A percentile compares a stretch with the other conserved stretches of the same genome.
phyloP scores from a whole-genome alignment of 2,329 filamentous ascomycete genomes.

The Atkinsonella hypoxylon region DNA sequence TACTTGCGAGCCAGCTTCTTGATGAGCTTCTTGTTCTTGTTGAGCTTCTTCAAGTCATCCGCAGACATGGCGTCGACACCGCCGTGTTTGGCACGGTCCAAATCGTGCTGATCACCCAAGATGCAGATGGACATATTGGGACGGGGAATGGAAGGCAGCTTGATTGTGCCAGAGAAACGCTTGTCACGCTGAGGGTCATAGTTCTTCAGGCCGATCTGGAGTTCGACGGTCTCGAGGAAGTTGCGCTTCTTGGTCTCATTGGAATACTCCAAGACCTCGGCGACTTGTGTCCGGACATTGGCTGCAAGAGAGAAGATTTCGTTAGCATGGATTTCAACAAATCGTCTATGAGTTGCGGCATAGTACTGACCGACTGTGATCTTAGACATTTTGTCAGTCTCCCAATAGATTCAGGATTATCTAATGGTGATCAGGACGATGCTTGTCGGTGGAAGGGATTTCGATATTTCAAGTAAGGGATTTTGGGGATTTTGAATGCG shows the following conservation, averaged over 20 bases:
- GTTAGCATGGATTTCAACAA: constrained; percentile 17
- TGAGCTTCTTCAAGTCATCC: constrained; percentile 99
- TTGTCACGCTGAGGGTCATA: constrained; percentile 99
- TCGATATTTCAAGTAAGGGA: constrained; percentile 8
- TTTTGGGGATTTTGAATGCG: constrained; percentile 17
- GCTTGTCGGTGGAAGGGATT: constrained; percentile 13
- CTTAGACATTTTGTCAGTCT: constrained; percentile 83
- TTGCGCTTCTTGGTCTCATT: constrained; percentile 92
- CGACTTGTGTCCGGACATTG: constrained; percentile 92
- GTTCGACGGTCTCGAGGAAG: constrained; percentile 91
- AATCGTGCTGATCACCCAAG: constrained; percentile 78
- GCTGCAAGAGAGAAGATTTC: constrained; percentile 28
- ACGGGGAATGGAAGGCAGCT: constrained; percentile 81
- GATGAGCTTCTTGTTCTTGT: constrained; percentile 99
- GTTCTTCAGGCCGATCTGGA: constrained; percentile 93
- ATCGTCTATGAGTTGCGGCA: neutral
- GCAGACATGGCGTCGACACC: constrained; percentile 96
- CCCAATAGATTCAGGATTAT: constrained; percentile 58
- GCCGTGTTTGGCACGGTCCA: constrained; percentile 99
- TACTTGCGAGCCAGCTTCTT: constrained; percentile 99
- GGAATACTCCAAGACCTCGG: constrained; percentile 91
- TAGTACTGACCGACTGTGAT: constrained; percentile 56
- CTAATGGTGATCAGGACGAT: constrained; percentile 55
- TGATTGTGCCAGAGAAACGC: constrained; percentile 99
- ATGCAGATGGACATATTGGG: constrained; percentile 80